Conservation (phyloP, 805 yeast species). For the Suhomyces sp. region DNA sequence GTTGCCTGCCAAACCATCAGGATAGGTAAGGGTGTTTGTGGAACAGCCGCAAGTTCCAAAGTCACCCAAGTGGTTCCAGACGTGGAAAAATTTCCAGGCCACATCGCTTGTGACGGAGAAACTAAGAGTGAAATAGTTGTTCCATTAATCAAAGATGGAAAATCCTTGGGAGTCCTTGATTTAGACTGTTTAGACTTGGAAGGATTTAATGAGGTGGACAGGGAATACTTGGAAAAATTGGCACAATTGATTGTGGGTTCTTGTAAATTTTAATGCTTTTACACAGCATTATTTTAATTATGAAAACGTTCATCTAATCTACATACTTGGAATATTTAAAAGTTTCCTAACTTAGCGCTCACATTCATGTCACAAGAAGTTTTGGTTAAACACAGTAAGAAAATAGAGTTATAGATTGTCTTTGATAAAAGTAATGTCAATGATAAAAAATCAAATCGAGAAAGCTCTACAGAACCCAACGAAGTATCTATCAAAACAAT, state of each 20-base stretch:
- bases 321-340: neutral
- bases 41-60: conserved; percentile 64
- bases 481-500: neutral
- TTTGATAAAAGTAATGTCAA: neutral
- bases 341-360: neutral
- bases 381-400: conserved; percentile 5
- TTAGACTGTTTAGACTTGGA: conserved; percentile 67
- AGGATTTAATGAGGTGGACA: conserved; percentile 71
- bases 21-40: conserved; percentile 89
- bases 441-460: neutral
- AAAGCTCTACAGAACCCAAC: conserved; percentile 1
- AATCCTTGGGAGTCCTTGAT: conserved; percentile 75
- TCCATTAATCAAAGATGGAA: conserved; percentile 48
- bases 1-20: conserved; percentile 88
- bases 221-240: conserved; percentile 56
- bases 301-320: neutral
- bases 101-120: conserved; percentile 96
- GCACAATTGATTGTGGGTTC: conserved; percentile 51
- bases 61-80: conserved; percentile 74
- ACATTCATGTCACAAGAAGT: conserved; percentile 6
- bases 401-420: conserved; percentile 3
- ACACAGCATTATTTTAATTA: neutral
- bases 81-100: conserved; percentile 82
- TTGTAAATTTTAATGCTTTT: conserved; percentile 48
- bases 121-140: conserved; percentile 93